These are phyloP conservation scores for Spathaspora gorwiae DNA, from an alignment of 805 yeast species.

Conservation along the genomic window DNA sequence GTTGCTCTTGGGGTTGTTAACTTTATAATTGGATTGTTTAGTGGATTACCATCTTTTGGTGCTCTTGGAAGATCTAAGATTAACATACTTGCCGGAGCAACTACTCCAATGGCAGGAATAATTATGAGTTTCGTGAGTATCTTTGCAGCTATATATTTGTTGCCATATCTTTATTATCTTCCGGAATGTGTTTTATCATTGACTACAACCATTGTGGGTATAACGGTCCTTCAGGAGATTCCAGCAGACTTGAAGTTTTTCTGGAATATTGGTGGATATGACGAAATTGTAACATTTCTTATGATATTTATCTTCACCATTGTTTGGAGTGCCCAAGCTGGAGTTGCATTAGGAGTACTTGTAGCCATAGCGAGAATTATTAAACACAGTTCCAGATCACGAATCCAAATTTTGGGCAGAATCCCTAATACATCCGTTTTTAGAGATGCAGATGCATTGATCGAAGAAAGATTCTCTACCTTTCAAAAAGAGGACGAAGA, in stretches of 20 bases:
- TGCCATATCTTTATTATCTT: constrained; percentile 21
- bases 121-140: constrained; percentile 26
- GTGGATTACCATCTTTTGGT: constrained; percentile 34
- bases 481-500: constrained; percentile 17
- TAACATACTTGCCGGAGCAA: constrained; percentile 43
- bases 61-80: constrained; percentile 34
- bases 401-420: constrained; percentile 79
- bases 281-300: constrained; percentile 22
- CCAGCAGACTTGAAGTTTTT: constrained; percentile 31
- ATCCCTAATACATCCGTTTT: constrained; percentile 41
- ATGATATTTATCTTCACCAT: constrained; percentile 23
- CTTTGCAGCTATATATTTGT: constrained; percentile 19
- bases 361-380: constrained; percentile 39
- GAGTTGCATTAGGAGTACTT: constrained; percentile 31
- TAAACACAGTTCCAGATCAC: constrained; percentile 72
- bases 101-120: constrained; percentile 36
- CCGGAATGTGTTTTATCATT: constrained; percentile 33
- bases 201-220: constrained; percentile 39
- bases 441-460: constrained; percentile 65
- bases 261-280: constrained; percentile 26
- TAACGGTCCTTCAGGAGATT: constrained; percentile 44
- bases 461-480: constrained; percentile 30
- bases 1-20: constrained; percentile 30
- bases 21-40: constrained; percentile 21
- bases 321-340: constrained; percentile 37